Evolutionary conservation across 176 grass and related monocot species (phyloP), one percentile per base, ranked within the genome.

Genomic region (Paspalum notatum): DNA sequence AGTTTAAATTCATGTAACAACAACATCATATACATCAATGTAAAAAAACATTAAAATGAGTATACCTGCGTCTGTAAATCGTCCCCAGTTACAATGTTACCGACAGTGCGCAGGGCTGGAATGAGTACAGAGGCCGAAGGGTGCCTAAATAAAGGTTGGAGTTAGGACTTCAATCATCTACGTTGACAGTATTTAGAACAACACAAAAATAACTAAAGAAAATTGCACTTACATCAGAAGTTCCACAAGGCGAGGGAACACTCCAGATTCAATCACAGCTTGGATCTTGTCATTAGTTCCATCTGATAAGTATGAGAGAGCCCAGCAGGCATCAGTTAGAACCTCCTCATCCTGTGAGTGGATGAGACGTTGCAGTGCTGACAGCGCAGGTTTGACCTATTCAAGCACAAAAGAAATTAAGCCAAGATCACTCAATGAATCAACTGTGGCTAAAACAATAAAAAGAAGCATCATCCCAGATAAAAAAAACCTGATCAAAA

Each of bases 201-300:
- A 4, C 32, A 24, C 8, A 46, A 38, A 1, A 9, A 32, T 53
- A 12, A 17, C 17, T 78, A 38, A 0, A 45, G 18, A 42, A 74
- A 77, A 66, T 3, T 67, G 68, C 6, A 68, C 90, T 86, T 83
- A 97, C 95, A 90, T 85, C 37, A 97, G 79, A 84, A 97, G 95
- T 60, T 97, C 95, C 60, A 97, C 87, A 82, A 97, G 95, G 69
- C 92, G 73, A 51, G 89, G 95, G 49, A 91, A 94, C 24, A 97
- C 95, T 9, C 90, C 95, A 56, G 95, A 87, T 45, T 94, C 95
- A 80, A 97, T 89, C 49, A 97, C 95, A 80, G 90, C 72, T 76
- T 97, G 95, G 64, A 97, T 97, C 83, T 97, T 97, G 85, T 97
- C 95, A 50, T 97, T 97, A 60, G 91, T 97, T 59, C 95, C 95